Evolutionary conservation across 2,329 filamentous ascomycete species (phyloP), one percentile per base, ranked within the genome.

Genomic region (Botrytis aclada): DNA sequence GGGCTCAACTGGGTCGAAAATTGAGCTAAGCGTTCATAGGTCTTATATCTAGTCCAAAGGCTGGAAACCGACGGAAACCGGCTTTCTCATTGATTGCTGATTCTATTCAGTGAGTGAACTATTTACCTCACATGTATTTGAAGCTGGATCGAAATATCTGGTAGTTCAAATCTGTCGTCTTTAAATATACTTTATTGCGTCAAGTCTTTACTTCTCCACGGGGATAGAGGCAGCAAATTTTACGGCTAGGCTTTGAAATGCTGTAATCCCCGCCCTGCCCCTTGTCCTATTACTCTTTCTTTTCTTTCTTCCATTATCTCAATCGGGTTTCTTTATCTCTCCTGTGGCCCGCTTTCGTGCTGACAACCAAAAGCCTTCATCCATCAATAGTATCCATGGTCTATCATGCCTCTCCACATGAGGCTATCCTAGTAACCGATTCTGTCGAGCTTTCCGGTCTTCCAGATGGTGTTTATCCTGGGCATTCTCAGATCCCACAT

Each of bases 71-170:
- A 29, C 18, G n/a, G 67, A 70, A 8, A 61, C 73, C 86, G 1
- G 88, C 84, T 78, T 88, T 84, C 80, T 84, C 84, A 34, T 78
- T 88, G 63, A 88, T 88, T 39, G 81, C 86, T 4, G 87, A 88
- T 73, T 84, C 84, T 45, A 83, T 87, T 69, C 87, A 88, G 65
- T 73, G 62, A 62, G 71, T 69, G 41, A 12, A 32, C 1, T 1
- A 34, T 43, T 69, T 29, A 39, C 1, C 32, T 22, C 43, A n/a
- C 16, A 66, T 39, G 14, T 8, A n/a, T 16, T 25, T 37, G 7
- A 20, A 66, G 14, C 7, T n/a, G 9, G 43, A 22, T 51, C 32
- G 8, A 43, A 5, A 66, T 41, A 6, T 66, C 1, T 16, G 14
- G 20, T 8, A 10, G 8, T n/a, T 16, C 2, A 12, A 25, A 29